A percentile compares a stretch with the other conserved stretches of the same genome.
Conservation (phyloP, 2,329 filamentous ascomycete genomes). For the Colletotrichum sp. region DNA sequence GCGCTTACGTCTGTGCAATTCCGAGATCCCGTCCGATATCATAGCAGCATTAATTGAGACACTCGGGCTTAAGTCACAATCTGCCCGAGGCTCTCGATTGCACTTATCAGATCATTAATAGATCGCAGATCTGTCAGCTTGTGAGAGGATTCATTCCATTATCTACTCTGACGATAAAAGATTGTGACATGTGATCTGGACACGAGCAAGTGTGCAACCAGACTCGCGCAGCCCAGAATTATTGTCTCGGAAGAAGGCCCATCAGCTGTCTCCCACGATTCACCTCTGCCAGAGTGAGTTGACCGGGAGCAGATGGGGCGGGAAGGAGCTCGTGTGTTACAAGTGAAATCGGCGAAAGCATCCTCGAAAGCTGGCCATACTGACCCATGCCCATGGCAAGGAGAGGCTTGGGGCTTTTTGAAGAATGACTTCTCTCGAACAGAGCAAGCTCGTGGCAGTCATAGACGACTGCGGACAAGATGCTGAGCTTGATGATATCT, state of each 20-base stretch:
- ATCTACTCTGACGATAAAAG: background rate
- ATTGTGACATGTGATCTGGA: background rate
- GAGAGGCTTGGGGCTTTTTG: background rate
- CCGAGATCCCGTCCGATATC: background rate
- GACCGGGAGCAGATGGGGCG: background rate
- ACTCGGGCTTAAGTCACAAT: background rate
- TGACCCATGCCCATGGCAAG: background rate
- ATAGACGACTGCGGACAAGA: background rate
- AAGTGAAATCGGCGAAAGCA: background rate
- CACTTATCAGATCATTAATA: background rate
- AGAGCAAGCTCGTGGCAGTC: background rate
- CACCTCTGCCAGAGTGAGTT: background rate
- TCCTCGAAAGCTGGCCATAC: background rate
- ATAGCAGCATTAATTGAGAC: background rate
- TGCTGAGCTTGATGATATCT: background rate
- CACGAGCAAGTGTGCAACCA: background rate
- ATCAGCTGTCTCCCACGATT: background rate
- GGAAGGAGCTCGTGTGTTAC: background rate
- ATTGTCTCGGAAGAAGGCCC: background rate
- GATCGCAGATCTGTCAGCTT: background rate
- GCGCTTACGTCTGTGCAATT: background rate
- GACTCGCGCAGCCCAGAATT: background rate
- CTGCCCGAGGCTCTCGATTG: background rate
- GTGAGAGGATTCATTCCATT: fast-evolving
- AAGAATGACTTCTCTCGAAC: background rate